These are phyloP conservation scores for Oryza australiensis DNA, from an alignment of 176 grass and related monocot species.

Conservation along the genomic window DNA sequence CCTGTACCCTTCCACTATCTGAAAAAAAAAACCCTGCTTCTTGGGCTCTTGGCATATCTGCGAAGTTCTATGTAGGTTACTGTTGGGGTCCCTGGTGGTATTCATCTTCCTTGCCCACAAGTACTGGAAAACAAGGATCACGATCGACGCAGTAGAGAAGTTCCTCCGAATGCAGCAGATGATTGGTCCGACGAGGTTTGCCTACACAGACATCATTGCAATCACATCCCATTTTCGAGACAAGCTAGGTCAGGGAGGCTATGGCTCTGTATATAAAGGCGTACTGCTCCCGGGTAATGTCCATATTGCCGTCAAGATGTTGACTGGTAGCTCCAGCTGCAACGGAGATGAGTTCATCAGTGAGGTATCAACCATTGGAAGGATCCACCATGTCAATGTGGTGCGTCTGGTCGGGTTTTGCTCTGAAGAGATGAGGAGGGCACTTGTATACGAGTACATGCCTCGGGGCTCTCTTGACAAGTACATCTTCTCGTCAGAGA, in stretches of 20 bases:
- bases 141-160: slow-evolving; percentile 43
- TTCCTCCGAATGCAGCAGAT: slow-evolving; percentile 38
- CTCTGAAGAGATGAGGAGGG: too few species aligned
- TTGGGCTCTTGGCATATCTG: background rate
- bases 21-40: too few species aligned
- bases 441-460: too few species aligned
- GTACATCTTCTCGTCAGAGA: too few species aligned
- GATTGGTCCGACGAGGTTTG: slow-evolving; percentile 32
- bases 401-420: too few species aligned
- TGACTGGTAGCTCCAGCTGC: too few species aligned
- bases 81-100: background rate
- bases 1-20: too few species aligned
- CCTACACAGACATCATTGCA: slow-evolving; percentile 49
- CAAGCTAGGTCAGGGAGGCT: slow-evolving; percentile 56
- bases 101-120: slow-evolving; percentile 38
- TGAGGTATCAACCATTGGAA: too few species aligned
- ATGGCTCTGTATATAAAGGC: slow-evolving; percentile 48
- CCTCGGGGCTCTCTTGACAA: too few species aligned
- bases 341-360: too few species aligned
- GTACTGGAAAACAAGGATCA: slow-evolving; percentile 42
- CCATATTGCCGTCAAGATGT: too few species aligned
- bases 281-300: background rate
- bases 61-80: slow-evolving; percentile 24
- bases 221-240: slow-evolving; percentile 34
- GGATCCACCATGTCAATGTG: too few species aligned